phyloP scores from a whole-genome alignment of 768 basidiomycete species.

The Lepiota venenata region DNA sequence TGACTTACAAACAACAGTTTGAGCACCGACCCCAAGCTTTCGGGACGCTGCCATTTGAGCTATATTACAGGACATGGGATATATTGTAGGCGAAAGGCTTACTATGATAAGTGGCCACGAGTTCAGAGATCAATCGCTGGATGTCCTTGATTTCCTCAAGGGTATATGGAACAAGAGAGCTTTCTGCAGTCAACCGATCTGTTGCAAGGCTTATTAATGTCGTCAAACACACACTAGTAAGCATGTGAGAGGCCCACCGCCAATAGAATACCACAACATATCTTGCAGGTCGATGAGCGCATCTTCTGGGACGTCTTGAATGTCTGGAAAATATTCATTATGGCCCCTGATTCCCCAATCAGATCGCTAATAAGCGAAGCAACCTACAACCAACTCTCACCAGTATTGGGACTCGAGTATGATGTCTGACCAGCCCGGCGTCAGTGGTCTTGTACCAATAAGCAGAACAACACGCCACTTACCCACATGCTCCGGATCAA shows the following conservation, averaged over 20 bases:
- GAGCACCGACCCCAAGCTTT: neutral
- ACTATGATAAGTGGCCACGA: neutral
- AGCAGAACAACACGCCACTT: conserved; percentile 5
- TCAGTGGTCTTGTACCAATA: no score
- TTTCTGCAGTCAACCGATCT: conserved; percentile 27
- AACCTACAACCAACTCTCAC: conserved; percentile 3
- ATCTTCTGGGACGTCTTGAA: conserved; percentile 16
- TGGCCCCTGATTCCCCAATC: conserved; percentile 26
- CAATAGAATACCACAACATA: conserved; percentile 24
- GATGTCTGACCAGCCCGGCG: conserved; percentile 18
- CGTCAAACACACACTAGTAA: neutral
- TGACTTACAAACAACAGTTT: neutral
- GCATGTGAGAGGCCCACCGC: conserved; percentile 19
- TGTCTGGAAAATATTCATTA: conserved; percentile 25
- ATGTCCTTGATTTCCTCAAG: conserved; percentile 6
- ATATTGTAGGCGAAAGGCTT: no score
- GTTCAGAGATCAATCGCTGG: conserved; percentile 5
- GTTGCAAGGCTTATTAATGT: neutral
- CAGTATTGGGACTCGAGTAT: conserved; percentile 18
- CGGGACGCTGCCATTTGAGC: no score
- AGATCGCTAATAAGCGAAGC: no score
- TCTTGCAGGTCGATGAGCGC: conserved; percentile 28
- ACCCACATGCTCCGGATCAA: conserved; percentile 31
- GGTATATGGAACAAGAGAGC: conserved; percentile 24
- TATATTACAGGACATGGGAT: neutral